phyloP scores from a whole-genome alignment of 371 early-diverging fungal genomes.

The Ordospora pajunii region DNA sequence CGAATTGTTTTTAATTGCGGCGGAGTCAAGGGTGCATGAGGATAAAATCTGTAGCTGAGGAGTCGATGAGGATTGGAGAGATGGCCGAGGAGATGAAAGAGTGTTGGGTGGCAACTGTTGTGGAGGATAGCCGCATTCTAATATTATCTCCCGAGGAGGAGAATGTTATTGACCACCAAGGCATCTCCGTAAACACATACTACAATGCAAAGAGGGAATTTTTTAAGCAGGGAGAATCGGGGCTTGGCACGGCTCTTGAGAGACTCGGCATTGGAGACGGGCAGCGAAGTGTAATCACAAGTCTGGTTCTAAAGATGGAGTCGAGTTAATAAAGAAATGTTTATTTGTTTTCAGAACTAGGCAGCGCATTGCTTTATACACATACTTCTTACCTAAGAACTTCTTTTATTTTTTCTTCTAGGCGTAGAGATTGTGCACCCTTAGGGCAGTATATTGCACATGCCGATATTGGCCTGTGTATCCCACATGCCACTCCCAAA shows the following conservation, averaged over 20 bases:
- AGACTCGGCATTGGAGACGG: neutral
- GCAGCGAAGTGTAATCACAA: neutral
- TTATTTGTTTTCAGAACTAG: too few relatives aligned
- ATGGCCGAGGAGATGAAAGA: neutral
- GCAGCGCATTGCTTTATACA: neutral
- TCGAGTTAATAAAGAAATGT: neutral
- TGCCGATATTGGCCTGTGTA: constrained; percentile 81
- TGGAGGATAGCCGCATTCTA: neutral
- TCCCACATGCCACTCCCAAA: constrained; percentile 93
- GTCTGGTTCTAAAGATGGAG: neutral
- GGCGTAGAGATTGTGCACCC: constrained; percentile 16
- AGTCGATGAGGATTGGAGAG: neutral
- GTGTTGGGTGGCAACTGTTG: neutral
- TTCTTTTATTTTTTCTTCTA: constrained; percentile 35
- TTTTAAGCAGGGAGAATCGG: neutral
- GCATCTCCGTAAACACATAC: neutral
- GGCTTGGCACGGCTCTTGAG: neutral
- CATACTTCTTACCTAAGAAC: neutral
- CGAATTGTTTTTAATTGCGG: neutral
- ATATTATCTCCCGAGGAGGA: neutral
- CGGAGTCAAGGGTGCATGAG: neutral
- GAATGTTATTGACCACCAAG: neutral
- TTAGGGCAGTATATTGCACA: constrained; percentile 49
- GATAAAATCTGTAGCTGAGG: neutral
- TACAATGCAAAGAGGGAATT: neutral